These are phyloP conservation scores for Effrenium voratum DNA, from an alignment of 73 alveolate species.

Conservation along the genomic window DNA sequence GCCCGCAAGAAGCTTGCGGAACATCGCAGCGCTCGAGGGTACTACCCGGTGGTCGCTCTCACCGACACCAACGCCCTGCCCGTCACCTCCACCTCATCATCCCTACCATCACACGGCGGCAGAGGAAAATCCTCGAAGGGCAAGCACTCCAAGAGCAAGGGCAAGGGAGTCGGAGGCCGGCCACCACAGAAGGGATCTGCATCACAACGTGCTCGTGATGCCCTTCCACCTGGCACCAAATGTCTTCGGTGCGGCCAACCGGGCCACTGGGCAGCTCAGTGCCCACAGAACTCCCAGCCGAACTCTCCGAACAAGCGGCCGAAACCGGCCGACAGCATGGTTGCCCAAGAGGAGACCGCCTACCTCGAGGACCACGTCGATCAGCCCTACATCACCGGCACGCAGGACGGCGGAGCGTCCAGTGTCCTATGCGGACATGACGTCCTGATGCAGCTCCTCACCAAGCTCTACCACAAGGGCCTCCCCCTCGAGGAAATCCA, in stretches of 20 bases:
- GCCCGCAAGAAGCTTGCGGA: neutral
- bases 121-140: neutral
- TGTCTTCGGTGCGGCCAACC: neutral
- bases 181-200: neutral
- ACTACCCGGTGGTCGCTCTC: neutral
- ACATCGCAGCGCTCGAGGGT: neutral
- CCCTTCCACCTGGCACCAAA: neutral
- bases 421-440: neutral
- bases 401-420: slow-evolving; percentile 11
- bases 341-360: neutral
- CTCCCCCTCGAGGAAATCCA: neutral
- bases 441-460: neutral
- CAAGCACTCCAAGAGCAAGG: neutral
- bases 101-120: neutral
- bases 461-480: neutral
- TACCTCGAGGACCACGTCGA: neutral
- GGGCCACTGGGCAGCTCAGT: neutral
- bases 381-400: neutral
- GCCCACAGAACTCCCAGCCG: neutral
- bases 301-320: neutral
- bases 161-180: neutral
- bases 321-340: neutral
- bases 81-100: neutral
- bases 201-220: neutral
- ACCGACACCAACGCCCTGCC: neutral